Evolutionary conservation across 371 early-diverging fungal species (phyloP).

Genomic region (Massospora cicadina): DNA sequence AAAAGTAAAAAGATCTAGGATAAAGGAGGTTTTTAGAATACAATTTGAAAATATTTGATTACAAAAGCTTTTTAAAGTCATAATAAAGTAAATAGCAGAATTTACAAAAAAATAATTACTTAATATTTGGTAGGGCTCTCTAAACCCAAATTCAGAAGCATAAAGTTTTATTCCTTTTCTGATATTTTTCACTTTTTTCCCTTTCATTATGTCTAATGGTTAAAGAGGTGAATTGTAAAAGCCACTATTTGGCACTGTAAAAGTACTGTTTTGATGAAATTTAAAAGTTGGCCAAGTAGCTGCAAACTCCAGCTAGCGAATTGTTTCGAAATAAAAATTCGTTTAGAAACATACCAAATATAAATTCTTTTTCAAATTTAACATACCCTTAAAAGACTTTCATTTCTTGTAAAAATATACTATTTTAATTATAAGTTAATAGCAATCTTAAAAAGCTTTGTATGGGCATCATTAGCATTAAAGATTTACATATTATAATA

Average conservation of each 20-base stretch:
- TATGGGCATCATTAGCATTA: too few relatives aligned
- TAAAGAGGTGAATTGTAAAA: too few relatives aligned
- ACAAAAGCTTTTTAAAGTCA: neutral
- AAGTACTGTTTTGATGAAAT: too few relatives aligned
- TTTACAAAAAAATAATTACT: neutral
- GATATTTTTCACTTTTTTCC: neutral
- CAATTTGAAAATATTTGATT: neutral
- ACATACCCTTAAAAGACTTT: neutral
- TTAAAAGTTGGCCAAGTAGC: too few relatives aligned
- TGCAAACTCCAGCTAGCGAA: neutral
- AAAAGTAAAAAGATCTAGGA: neutral
- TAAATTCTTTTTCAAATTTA: neutral
- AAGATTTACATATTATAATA: too few relatives aligned
- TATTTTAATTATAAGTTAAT: too few relatives aligned
- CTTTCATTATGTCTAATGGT: too few relatives aligned
- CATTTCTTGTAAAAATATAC: too few relatives aligned
- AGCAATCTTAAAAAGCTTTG: too few relatives aligned
- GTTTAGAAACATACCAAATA: neutral
- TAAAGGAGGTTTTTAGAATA: neutral
- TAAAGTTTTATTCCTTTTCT: neutral
- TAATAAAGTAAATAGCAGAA: neutral
- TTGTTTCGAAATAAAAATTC: neutral
- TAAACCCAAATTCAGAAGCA: neutral
- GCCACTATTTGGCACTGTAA: too few relatives aligned
- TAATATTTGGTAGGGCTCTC: constrained; percentile 6